phyloP scores from a whole-genome alignment of 2,329 filamentous ascomycete genomes.

The Hyphodiscus sp. region DNA sequence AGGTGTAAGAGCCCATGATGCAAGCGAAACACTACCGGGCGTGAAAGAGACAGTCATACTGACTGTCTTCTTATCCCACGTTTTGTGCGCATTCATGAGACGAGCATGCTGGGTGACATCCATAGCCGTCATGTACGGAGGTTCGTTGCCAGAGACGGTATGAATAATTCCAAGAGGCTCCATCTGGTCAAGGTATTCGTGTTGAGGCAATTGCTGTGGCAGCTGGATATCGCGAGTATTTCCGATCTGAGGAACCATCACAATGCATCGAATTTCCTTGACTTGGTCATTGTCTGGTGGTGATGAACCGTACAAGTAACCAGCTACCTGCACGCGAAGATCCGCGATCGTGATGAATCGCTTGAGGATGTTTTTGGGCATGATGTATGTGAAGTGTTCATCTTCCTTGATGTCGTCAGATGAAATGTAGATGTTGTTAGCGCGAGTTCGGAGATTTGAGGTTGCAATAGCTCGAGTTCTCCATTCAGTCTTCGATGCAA shows the following conservation, averaged over 20 bases:
- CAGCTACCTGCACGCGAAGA: conserved; percentile 90
- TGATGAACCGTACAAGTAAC: conserved; percentile 88
- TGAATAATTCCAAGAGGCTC: conserved; percentile 94
- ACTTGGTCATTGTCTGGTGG: conserved; percentile 93
- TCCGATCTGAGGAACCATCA: conserved; percentile 95
- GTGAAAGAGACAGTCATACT: conserved; percentile 96
- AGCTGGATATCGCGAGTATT: conserved; percentile 88
- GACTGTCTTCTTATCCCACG: conserved; percentile 81
- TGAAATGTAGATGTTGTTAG: conserved; percentile 98
- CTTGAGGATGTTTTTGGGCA: conserved; percentile 98
- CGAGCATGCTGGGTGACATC: conserved; percentile 93
- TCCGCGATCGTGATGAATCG: conserved; percentile 97
- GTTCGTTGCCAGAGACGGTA: conserved; percentile 89
- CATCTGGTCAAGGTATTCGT: conserved; percentile 79
- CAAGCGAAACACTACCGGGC: conserved; percentile 88
- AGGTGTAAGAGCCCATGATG: conserved; percentile 88
- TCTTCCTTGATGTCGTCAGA: conserved; percentile 89
- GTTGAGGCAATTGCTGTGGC: conserved; percentile 82
- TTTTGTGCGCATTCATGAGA: conserved; percentile 74
- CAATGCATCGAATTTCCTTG: conserved; percentile 94
- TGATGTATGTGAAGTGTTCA: conserved; percentile 86
- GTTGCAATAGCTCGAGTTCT: conserved; percentile 94
- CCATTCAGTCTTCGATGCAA: conserved; percentile 98
- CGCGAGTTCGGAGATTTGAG: conserved; percentile 84
- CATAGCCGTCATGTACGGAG: conserved; percentile 90